These are phyloP conservation scores for Cercospora zeae-maydis DNA, from an alignment of 2,329 filamentous ascomycete genomes.

Conservation along the genomic window DNA sequence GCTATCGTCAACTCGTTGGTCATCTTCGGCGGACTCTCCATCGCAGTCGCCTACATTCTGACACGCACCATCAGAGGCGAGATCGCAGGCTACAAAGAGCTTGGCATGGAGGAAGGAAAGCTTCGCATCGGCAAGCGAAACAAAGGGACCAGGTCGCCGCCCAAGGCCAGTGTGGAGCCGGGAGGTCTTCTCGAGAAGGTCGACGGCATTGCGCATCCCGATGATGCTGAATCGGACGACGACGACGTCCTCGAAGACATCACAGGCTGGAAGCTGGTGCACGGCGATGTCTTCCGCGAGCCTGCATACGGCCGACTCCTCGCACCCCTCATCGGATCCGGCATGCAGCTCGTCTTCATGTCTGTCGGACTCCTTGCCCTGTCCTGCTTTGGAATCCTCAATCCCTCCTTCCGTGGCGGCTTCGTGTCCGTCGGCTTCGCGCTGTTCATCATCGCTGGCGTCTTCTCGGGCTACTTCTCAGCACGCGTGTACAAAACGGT, in stretches of 20 bases:
- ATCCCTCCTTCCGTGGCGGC: constrained; percentile 84
- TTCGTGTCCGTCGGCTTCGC: constrained; percentile 82
- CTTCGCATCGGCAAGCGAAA: constrained; percentile 50
- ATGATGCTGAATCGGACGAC: constrained; percentile 57
- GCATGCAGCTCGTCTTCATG: constrained; percentile 84
- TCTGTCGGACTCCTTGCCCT: constrained; percentile 56
- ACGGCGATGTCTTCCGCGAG: constrained; percentile 81
- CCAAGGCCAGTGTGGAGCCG: constrained; percentile 45
- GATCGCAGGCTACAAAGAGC: constrained; percentile 70
- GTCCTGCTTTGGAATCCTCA: constrained; percentile 72
- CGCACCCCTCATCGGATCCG: constrained; percentile 77
- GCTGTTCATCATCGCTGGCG: constrained; percentile 75
- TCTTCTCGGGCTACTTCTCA: constrained; percentile 86
- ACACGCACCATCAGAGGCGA: constrained; percentile 74
- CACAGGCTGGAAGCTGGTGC: constrained; percentile 83
- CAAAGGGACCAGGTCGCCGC: constrained; percentile 44
- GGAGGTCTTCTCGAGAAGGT: constrained; percentile 42
- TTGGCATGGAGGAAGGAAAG: constrained; percentile 64
- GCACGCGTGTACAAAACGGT: constrained; percentile 80
- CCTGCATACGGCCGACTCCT: constrained; percentile 68
- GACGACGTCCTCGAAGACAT: constrained; percentile 74
- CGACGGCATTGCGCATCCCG: constrained; percentile 50
- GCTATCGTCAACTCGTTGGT: constrained; percentile 84
- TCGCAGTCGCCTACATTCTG: constrained; percentile 76
- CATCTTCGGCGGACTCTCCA: constrained; percentile 74